Base-by-base conservation (phyloP, 2,329 filamentous ascomycete species). In the Trichoderma endophyticum region DNA sequence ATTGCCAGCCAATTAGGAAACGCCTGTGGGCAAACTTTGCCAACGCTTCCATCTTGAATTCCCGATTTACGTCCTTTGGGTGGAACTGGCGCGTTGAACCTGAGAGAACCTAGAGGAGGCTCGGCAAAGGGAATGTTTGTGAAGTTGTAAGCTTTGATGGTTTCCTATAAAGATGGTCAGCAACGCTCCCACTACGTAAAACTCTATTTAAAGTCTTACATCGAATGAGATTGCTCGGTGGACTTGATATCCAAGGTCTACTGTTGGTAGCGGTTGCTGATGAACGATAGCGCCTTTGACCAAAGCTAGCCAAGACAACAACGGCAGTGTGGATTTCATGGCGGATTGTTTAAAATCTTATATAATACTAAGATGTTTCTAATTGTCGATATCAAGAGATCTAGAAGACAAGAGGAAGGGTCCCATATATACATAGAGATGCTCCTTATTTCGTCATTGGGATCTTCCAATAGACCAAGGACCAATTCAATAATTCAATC, bases 211-310 rank as follows among this genome's bases (percentile, higher is more conserved):
- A 11, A 26, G 6, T 3, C 65, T n/a, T 56, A 72, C 64, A 57
- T 70, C 59, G 14, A 63, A 72, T 36, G 70, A 72, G 39, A 72
- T 70, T 14, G 65, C 70, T 8, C 70, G 70, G 12, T 72, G 70
- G 24, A 72, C 65, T 34, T 72, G 70, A 39, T 72, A 72, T 14
- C 56, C 64, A 24, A 72, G 65, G 6, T 72, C 70, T 28, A 72
- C 65, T 2, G 56, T 72, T 26, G 70, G 64, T 6, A 71, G 62
- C n/a, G 3, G 4, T 12, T 51, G 39, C 28, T 69, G n/a, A n/a
- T 26, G 54, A 5, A 21, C 26, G 24, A n/a, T 6, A 3, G 66
- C 21, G 39, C 56, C 26, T 3, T n/a, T 9, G 4, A 26, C 36
- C 9, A 69, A 43, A 7, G 66, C 34, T 15, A 61, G 26, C 56